Base-by-base conservation (phyloP, 441 rosid genomes). In the Populus hybrid region DNA sequence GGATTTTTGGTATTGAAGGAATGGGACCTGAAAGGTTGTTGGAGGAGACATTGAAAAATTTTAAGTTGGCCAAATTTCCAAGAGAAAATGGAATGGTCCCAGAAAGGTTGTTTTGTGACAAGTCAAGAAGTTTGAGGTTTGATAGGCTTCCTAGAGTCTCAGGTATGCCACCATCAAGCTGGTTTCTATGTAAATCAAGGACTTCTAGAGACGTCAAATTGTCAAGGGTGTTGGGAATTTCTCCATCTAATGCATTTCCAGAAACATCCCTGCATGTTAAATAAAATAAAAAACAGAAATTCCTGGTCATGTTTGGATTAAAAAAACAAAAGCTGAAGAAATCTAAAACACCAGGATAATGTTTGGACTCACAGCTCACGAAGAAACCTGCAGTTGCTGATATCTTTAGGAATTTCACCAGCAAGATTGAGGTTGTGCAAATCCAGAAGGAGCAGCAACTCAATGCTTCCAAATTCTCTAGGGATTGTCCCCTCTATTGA, bases 191-290 rank as follows among this genome's bases (percentile, higher is more conserved):
- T 74, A 93, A 82, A 77, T 95, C 94, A 73, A 95, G 96, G 73
- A 91, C 84, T 92, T 95, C 80, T 65, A 95, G 80, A 76, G 82
- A 84, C 53, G 91, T 86, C 85, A 95, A 84, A 86, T 92, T 92
- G 85, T 87, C 72, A 67, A 95, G 75, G 50, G 89, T 83, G 71
- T 42, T 79, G 26, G 99, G 88, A 82, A 95, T 87, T 75, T 87
- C 89, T 80, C 98, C 98, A 76, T 76, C 85, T 78, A 95, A 82
- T 23, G 42, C 73, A 91, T 95, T 95, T 53, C 92, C 95, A 77
- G 98, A 93, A 80, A 95, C 83, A 88, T 95, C 94, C 88, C 98
- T 95, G 92, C 91, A 87, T 76, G 77, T 85, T 72, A 67, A 74
- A 75, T 85, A 75, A 67, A 74, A 75, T 40, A 67, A 74, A 24